Percentiles rank a stretch among this genome's conserved stretches.
Conservation (phyloP, 768 basidiomycete species). For the Rubroboletus satanas region DNA sequence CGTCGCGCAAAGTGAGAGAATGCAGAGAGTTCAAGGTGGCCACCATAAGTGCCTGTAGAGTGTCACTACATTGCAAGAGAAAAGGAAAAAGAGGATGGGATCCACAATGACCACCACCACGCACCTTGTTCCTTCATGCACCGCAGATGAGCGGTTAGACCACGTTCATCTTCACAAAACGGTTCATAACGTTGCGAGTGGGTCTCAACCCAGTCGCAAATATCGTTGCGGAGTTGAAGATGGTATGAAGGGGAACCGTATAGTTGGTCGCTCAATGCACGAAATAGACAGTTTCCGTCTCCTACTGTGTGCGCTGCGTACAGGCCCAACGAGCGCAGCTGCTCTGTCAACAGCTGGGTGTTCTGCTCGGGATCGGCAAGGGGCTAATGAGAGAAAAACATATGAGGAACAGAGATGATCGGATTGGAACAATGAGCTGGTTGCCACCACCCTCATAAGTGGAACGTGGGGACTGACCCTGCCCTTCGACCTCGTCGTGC, state of each 20-base stretch:
- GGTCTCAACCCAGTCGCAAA: constrained; percentile 77
- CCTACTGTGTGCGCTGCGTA: constrained; percentile 86
- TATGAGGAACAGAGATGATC: constrained; percentile 8
- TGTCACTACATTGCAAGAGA: constrained; percentile 13
- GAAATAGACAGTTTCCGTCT: constrained; percentile 93
- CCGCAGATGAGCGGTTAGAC: constrained; percentile 63
- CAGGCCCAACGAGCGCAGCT: constrained; percentile 74
- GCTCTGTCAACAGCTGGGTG: constrained; percentile 61
- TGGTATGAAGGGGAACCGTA: constrained; percentile 73
- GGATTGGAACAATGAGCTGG: constrained; percentile 15
- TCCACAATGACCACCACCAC: constrained; percentile 17
- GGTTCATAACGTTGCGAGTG: constrained; percentile 74
- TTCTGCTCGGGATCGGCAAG: constrained; percentile 60
- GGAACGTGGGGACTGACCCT: constrained; percentile 42
- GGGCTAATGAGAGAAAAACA: constrained; percentile 28
- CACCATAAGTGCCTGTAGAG: constrained; percentile 76
- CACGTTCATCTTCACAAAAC: constrained; percentile 85
- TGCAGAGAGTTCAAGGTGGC: constrained; percentile 89
- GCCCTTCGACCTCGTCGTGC: constrained; percentile 57
- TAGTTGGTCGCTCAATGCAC: constrained; percentile 84
- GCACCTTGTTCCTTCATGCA: constrained; percentile 78
- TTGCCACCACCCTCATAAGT: constrained; percentile 14
- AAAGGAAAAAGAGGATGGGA: constrained; percentile 9
- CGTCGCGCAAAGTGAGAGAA: constrained; percentile 77
- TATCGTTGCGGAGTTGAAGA: constrained; percentile 60